Conservation (phyloP, 495 filamentous ascomycete species). For the Penicillium bovifimosum region DNA sequence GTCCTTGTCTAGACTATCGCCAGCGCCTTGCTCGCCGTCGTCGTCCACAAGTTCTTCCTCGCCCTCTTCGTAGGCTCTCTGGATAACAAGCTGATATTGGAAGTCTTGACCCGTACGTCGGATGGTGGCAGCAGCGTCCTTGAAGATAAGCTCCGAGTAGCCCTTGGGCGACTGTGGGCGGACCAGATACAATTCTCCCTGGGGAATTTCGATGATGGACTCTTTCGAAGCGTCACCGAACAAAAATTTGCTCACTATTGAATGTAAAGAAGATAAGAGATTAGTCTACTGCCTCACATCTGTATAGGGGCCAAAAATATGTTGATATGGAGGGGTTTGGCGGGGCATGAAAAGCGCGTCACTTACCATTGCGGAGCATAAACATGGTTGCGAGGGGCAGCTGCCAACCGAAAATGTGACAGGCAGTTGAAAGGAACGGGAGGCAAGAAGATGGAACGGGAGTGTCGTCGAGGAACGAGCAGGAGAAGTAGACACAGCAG, state of each 20-base stretch:
- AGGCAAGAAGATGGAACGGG: background rate
- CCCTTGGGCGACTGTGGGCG: slow-evolving; percentile 92
- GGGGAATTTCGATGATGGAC: slow-evolving; percentile 85
- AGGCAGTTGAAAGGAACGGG: slow-evolving; percentile 4
- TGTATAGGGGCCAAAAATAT: background rate
- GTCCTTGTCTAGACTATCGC: slow-evolving; percentile 71
- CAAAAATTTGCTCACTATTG: slow-evolving; percentile 78
- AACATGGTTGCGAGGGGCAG: slow-evolving; percentile 53
- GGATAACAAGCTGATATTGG: slow-evolving; percentile 94
- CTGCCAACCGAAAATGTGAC: slow-evolving; percentile 17
- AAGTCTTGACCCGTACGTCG: slow-evolving; percentile 88
- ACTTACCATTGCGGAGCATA: slow-evolving; percentile 65
- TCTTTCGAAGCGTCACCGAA: slow-evolving; percentile 93
- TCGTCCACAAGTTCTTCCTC: slow-evolving; percentile 86
- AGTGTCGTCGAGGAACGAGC: background rate
- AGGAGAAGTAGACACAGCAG: slow-evolving; percentile 1
- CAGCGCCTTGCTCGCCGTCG: slow-evolving; percentile 73
- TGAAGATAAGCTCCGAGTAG: slow-evolving; percentile 97
- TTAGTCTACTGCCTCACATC: slow-evolving; percentile 12
- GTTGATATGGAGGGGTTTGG: slow-evolving; percentile 32
- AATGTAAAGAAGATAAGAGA: background rate
- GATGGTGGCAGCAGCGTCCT: slow-evolving; percentile 88
- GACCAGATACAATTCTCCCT: slow-evolving; percentile 95
- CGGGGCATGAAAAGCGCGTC: slow-evolving; percentile 24
- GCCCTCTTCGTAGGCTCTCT: slow-evolving; percentile 94